Evolutionary conservation across 2,329 filamentous ascomycete species (phyloP), one percentile per base, ranked within the genome.

Genomic region (Fusarium sp.): DNA sequence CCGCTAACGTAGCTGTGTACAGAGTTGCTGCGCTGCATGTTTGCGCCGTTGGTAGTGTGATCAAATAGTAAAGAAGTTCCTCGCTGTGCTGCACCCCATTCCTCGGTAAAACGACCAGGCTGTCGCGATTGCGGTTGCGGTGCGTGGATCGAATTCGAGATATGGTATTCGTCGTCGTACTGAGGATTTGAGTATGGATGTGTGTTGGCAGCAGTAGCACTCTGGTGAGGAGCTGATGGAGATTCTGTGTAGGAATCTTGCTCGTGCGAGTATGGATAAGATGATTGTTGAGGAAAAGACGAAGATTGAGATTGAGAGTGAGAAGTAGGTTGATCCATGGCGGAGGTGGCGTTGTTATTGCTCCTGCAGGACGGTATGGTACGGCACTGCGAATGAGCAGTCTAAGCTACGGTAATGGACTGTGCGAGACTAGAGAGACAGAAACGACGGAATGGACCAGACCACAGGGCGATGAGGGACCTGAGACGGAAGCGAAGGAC

Each of bases 21-120:
- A 15, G 90, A 92, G 66, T 84, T 84, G 58, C 90, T 87, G 72
- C 90, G 89, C 78, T 90, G 86, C 81, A 91, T 85, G 70, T 77
- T 75, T 72, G 69, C 58, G 55, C 69, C 61, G 53, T 71, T 68
- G 40, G 81, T 81, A 51, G 71, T 60, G 29, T 83, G 85, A 75
- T 89, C 87, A 65, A 90, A 76, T 62, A 92, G 84, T 34, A 71
- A 54, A 40, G 90, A 92, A 73, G 88, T 88, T 49, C 89, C 90
- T 68, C 90, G 87, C 74, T 89, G 89, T 74, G 86, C 89, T 53
- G 88, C 89, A 81, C 92, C 90, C 85, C 91, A 92, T 82, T 91
- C 88, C 78, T 93, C 90, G 72, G 87, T 89, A 75, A 92, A 91
- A 73, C 84, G 88, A 66, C 88, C 84, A 47, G 78, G 53, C 40